Base-by-base conservation (phyloP, 345 rosid species). In the Pistacia atlantica region DNA sequence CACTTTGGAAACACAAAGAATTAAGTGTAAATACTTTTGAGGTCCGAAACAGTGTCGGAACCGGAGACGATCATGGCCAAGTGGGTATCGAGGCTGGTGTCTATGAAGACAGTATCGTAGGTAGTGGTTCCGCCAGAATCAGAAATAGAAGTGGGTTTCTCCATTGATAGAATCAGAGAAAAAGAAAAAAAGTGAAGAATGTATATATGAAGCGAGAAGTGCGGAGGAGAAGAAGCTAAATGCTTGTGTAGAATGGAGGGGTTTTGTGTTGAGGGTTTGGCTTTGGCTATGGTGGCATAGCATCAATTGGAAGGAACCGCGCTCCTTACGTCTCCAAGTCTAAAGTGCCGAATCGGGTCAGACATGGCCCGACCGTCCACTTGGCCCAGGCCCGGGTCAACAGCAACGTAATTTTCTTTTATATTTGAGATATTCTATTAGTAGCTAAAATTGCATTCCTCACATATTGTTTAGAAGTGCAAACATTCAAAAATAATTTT, bases 21-120 rank as follows among this genome's bases (percentile, higher is more conserved):
- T 42, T 42, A 58, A 25, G 0, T 5, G 42, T 31, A 33, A 12
- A 63, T 84, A 89, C 95, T 69, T 73, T 88, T 88, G 71, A 93
- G 85, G 79, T 91, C 93, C 63, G 84, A 78, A 52, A 91, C 87
- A 60, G 87, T 87, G 69, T 91, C 93, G 69, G 87, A 60, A 35
- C 49, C 60, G 73, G 88, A 79, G 79, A 89, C 86, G 69, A 52
- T 55, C 75, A 87, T 8, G 16, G 73, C 87, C 49, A 93, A 80
- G 86, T 83, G 87, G 55, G 97, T 93, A 28, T 78, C 86, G 65
- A 95, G 84, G 85, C 28, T 87, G 20, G 95, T 91, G 78, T 88
- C 91, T 0, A 95, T 66, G 77, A 87, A 90, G 31, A 91, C 85
- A 6, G 86, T 56, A 28, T 59, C 38, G 74, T 55, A 72, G 11